Base-by-base conservation (phyloP, 148 eudicot species). In the Persicaria tinctoria region DNA sequence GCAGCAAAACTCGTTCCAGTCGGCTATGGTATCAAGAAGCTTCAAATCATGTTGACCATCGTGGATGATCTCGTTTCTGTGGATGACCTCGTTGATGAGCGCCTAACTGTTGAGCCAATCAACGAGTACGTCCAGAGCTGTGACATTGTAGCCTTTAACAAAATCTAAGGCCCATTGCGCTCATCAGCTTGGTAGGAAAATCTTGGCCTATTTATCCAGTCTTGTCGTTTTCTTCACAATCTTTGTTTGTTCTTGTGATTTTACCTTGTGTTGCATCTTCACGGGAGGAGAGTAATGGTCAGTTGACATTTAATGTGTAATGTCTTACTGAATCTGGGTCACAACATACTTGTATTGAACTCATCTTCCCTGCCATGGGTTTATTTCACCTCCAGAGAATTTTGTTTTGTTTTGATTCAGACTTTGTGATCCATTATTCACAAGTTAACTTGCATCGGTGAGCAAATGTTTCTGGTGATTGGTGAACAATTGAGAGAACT, bases 131-230 rank as follows among this genome's bases (percentile, higher is more conserved):
- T 94, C 75, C 98, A 94, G 86, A 94, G 97, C 75, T 94, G 98
- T 68, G 98, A 94, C 77, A 94, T 94, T 79, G 91, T 82, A 7
- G 98, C 98, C 80, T 94, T 94, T 88, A 94, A 94, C 97, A 94
- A 94, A 79, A 94, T 94, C 71, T 93, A 77, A 86, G 82, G 53
- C 12, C 12, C 53, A 32, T 3, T 50, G 53, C 2, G 53, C 12
- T 9, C 53, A 50, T 50, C 10, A 55, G n/a, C 59, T n/a, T 55
- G 16, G 46, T 4, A 9, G 44, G 46, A 4, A 27, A 3, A 63
- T 27, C 16, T 63, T 32, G 13, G 16, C 12, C 68, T 63, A 50
- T 50, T 12, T 50, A 50, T 50, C 53, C 12, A 9, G 53, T 5
- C 11, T 50, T 8, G 9, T 50, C 12, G 12, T 50, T 50, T 50